These are phyloP conservation scores for Linderina pennispora DNA, from an alignment of 192 early-diverging fungal species.

Conservation along the genomic window DNA sequence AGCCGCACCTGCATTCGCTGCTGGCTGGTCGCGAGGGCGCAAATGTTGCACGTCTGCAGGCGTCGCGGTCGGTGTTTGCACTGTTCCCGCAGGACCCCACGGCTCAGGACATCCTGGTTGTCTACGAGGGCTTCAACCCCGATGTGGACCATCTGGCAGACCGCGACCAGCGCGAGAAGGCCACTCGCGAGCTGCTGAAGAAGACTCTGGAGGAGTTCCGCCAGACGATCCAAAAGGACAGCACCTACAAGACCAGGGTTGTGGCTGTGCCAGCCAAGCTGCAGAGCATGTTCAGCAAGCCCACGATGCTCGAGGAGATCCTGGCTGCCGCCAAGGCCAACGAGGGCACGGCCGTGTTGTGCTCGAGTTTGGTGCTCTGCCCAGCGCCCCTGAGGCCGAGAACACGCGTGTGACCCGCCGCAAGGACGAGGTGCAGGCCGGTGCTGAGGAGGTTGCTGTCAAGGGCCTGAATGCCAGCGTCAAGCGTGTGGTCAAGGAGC, in stretches of 20 bases:
- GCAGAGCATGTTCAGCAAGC: constrained; percentile 68
- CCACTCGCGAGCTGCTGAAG: constrained; percentile 44
- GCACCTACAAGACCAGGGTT: constrained; percentile 57
- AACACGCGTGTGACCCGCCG: constrained; percentile 45
- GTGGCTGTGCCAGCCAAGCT: constrained; percentile 64
- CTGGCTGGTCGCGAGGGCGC: constrained; percentile 58
- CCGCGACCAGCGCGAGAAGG: constrained; percentile 49
- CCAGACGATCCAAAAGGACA: constrained; percentile 52
- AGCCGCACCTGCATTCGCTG: constrained; percentile 68
- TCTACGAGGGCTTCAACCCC: constrained; percentile 63
- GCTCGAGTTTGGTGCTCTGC: constrained; percentile 61
- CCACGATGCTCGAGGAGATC: constrained; percentile 68
- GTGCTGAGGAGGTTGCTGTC: constrained; percentile 68
- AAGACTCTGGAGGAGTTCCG: constrained; percentile 63
- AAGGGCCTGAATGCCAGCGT: constrained; percentile 77
- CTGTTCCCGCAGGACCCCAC: constrained; percentile 65
- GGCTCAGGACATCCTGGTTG: constrained; percentile 67
- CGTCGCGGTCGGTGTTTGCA: constrained; percentile 62
- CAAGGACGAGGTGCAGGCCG: constrained; percentile 40
- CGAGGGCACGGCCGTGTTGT: constrained; percentile 41
- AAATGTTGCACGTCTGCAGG: constrained; percentile 59
- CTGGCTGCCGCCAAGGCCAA: constrained; percentile 51
- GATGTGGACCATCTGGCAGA: constrained; percentile 42
- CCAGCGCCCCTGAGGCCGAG: constrained; percentile 24
- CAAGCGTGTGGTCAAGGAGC: constrained; percentile 59